Conservation (phyloP, 768 basidiomycete genomes). For the Arthromyces matolae region DNA sequence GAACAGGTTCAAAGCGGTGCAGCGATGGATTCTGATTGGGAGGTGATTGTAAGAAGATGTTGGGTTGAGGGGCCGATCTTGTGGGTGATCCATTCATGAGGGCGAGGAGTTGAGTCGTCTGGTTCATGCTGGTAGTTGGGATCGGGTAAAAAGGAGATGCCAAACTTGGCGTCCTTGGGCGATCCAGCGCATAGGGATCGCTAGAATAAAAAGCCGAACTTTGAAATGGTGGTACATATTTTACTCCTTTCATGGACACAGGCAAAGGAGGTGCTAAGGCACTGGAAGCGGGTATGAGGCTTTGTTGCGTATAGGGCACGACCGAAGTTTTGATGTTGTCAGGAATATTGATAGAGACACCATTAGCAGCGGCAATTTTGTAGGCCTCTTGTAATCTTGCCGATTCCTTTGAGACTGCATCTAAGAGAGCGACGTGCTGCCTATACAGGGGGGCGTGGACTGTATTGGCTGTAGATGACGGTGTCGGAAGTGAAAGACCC, state of each 20-base stretch:
- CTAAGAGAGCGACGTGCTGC: conserved; percentile 69
- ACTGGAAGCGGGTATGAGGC: conserved; percentile 14
- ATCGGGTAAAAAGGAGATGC: conserved; percentile 3
- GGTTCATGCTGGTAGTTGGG: conserved; percentile 43
- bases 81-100: conserved; percentile 34
- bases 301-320: conserved; percentile 1
- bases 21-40: no score
- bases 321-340: conserved; percentile 14
- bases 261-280: conserved; percentile 18
- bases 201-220: no score
- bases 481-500: no score
- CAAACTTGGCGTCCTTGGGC: neutral
- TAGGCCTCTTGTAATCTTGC: conserved; percentile 49
- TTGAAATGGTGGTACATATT: no score
- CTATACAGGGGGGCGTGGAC: conserved; percentile 55
- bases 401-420: conserved; percentile 71
- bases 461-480: no score
- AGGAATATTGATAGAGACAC: conserved; percentile 5
- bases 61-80: neutral
- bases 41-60: neutral
- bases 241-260: no score
- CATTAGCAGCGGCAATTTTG: conserved; percentile 11
- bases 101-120: conserved; percentile 45
- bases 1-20: neutral
- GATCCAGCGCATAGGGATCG: neutral